Base-by-base conservation (phyloP, 2,329 filamentous ascomycete species). In the Pseudopyricularia cyperi region DNA sequence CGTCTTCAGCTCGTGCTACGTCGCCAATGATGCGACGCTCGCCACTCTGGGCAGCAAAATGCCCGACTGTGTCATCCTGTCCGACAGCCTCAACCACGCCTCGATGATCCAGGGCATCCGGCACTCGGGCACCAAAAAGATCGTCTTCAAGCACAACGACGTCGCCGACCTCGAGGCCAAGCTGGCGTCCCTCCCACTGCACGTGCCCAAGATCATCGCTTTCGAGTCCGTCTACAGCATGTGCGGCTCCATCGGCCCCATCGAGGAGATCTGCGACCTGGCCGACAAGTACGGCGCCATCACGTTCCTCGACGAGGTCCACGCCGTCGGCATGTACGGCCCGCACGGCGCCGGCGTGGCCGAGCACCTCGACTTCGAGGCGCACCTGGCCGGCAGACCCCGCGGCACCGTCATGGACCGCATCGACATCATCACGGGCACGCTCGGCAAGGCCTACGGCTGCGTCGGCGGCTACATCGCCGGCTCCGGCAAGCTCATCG, bases 91-190 rank as follows among this genome's bases (percentile, higher is more conserved):
- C 65, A 98, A 98, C 67, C 93, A 98, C 66, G 93, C 93, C 12
- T 97, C 91, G 6, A 98, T 98, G 93, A 98, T 98, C 56, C 93
- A 97, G 70, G 93, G 93, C 46, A 98, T 98, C 62, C 88, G 93
- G 46, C 93, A 98, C 69, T 97, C 91, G 9, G 90, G 91, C 46
- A 90, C 93, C 37, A 91, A 87, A 72, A 98, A 98, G 76, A 79
- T 97, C 68, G 91, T 98, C 26, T 98, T 97, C 79, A 95, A 94
- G 72, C 93, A 98, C 72, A 98, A 98, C 63, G 90, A 98, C 62
- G 70, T 97, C n/a, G 82, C 77, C 42, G 93, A 98, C 62, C 75
- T 98, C 15, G 93, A 98, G 72, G 81, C 81, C 50, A 97, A 98
- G 71, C 76, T 98, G 58, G 89, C 90, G 3, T 86, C 89, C 12